Evolutionary conservation across 2,329 filamentous ascomycete genomes (phyloP), one percentile per base, ranked within the genome.

Genomic region (Colletotrichum limetticola): DNA sequence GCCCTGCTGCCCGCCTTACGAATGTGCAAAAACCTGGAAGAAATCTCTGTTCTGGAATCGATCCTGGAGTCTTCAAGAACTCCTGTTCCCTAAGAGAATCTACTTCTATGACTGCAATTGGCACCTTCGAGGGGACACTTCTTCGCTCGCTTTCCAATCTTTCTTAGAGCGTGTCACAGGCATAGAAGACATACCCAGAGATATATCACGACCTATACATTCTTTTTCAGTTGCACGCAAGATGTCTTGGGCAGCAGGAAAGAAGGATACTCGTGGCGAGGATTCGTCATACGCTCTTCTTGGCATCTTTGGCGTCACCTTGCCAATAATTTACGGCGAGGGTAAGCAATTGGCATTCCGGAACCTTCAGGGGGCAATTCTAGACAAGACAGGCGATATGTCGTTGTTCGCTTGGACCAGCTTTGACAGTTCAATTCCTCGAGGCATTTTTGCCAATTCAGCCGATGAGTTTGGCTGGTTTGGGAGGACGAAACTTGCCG

Each of bases 161-260:
- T 14, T 28, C 2, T 16, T 69, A 14, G 56, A 35, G 5, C 5
- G 11, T 3, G 56, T 69, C 32, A 69, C 59, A 1, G 59, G 58
- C n/a, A 57, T 69, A 5, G 59, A 64, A 9, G 58, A 37, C 19
- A 58, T 5, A 16, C 57, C 28, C 24, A 52, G 22, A 14, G 26
- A 16, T 37, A 19, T 1, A 30, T 14, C 3, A 3, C 35, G 22
- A 14, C 11, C 14, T 16, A 8, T 59, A 4, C 19, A 22, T 7
- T 12, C 26, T 22, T 24, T 32, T 16, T 69, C 66, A 16, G 11
- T 53, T 2, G 66, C 66, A 6, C 16, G 26, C 2, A 69, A 49
- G n/a, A 64, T 69, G 52, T 64, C 59, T 3, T 69, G 66, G 66
- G 66, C 66, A 12, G 66, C 35, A 4, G 30, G 32, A n/a, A 37